phyloP scores from a whole-genome alignment of 805 yeast genomes.

The Suhomyces pyralidae region DNA sequence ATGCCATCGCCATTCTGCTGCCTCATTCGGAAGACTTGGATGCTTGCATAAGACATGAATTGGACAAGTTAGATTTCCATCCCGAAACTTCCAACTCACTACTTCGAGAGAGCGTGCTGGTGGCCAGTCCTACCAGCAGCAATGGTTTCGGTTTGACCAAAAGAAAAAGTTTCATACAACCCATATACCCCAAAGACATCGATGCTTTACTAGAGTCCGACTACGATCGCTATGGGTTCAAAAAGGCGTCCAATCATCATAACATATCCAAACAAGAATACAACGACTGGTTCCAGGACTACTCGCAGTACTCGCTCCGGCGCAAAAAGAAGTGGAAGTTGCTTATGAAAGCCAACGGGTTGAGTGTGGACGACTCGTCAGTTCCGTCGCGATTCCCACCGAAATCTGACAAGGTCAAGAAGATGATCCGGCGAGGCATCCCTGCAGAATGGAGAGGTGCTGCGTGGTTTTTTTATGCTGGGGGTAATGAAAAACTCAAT shows the following conservation, averaged over 20 bases:
- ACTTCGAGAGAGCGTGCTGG: not conserved
- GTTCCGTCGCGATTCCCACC: conserved; percentile 71
- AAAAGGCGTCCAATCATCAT: conserved; percentile 53
- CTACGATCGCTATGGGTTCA: conserved; percentile 82
- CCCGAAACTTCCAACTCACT: not conserved
- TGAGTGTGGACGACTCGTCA: conserved; percentile 37
- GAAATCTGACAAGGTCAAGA: conserved; percentile 69
- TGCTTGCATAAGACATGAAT: conserved; percentile 1
- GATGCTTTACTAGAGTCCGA: conserved; percentile 3
- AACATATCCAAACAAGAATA: conserved; percentile 52
- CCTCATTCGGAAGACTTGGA: not conserved
- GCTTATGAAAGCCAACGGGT: conserved; percentile 66
- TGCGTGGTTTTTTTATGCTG: conserved; percentile 95
- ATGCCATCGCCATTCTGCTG: not conserved
- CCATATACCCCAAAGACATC: conserved; percentile 1
- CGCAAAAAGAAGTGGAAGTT: conserved; percentile 76
- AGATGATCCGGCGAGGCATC: conserved; percentile 85
- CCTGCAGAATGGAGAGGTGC: conserved; percentile 97
- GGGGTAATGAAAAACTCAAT: conserved; percentile 71
- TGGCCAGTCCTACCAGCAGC: not conserved
- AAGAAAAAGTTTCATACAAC: conserved; percentile 1
- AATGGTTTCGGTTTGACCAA: not conserved
- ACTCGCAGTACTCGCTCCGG: conserved; percentile 58
- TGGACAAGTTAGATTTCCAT: conserved; percentile 4
- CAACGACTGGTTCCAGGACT: conserved; percentile 71